Percentiles rank a stretch among this genome's conserved stretches.
Evolutionary conservation across 306 rosid genomes (phyloP).

Genomic region (Gynostemma pentaphyllum): DNA sequence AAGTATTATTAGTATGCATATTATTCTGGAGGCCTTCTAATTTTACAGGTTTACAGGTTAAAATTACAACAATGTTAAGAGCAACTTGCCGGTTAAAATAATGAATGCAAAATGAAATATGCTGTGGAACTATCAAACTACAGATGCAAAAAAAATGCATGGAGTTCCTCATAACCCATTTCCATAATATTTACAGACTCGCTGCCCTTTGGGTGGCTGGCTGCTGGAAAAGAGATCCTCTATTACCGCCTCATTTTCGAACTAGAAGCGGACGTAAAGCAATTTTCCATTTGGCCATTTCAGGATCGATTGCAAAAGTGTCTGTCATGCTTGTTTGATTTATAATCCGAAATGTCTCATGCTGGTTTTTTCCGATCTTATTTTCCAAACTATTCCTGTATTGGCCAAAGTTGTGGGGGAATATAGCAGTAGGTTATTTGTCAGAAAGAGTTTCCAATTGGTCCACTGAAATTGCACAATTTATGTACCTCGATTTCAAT

Average conservation of each 20-base stretch:
- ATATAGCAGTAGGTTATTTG: conserved; percentile 29
- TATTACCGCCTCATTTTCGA: conserved; percentile 45
- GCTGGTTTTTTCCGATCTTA: conserved; percentile 28
- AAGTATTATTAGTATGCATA: conserved; percentile 15
- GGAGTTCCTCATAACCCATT: conserved; percentile 45
- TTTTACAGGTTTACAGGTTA: conserved; percentile 27
- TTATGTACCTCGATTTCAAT: conserved; percentile 3
- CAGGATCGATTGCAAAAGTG: conserved; percentile 12
- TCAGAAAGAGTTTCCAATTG: conserved; percentile 42
- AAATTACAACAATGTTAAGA: conserved; percentile 55
- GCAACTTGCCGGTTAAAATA: conserved; percentile 10
- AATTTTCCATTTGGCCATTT: conserved; percentile 47
- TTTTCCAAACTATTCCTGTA: conserved; percentile 46
- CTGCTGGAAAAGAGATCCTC: conserved; percentile 39
- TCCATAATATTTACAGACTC: conserved; percentile 81
- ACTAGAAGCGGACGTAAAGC: conserved; percentile 38
- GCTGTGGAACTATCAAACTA: neutral
- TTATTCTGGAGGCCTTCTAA: conserved; percentile 40
- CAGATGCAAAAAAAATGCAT: neutral
- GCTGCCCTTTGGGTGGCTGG: conserved; percentile 55
- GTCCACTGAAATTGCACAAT: conserved; percentile 37
- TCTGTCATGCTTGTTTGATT: neutral
- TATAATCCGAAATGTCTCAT: conserved; percentile 17
- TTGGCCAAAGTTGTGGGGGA: conserved; percentile 28
- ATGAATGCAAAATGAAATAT: conserved; percentile 6